Conservation (phyloP, 192 early-diverging fungal species). For the Coemansia javaensis region DNA sequence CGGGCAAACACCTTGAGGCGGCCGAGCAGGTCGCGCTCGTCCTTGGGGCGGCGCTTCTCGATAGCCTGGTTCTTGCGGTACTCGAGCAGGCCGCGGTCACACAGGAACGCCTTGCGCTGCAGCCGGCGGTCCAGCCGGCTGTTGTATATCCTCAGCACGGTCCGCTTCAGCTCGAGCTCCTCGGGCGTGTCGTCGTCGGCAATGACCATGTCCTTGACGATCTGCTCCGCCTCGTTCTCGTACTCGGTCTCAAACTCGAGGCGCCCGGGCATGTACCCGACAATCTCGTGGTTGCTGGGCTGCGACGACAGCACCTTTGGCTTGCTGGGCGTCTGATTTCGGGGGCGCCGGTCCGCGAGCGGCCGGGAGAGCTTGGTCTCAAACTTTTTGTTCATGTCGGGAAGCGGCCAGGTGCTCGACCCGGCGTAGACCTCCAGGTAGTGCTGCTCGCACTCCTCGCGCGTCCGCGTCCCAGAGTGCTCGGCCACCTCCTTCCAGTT, state of each 20-base stretch:
- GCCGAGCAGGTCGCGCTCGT: conserved; percentile 81
- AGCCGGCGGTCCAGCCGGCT: conserved; percentile 71
- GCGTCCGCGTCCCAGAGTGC: conserved; percentile 86
- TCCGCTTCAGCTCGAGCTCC: conserved; percentile 84
- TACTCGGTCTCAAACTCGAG: conserved; percentile 94
- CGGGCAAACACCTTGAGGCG: conserved; percentile 82
- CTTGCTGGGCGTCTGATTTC: conserved; percentile 25
- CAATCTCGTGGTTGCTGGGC: conserved; percentile 93
- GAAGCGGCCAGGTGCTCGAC: conserved; percentile 76
- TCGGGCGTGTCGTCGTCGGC: conserved; percentile 78
- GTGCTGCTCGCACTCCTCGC: conserved; percentile 83
- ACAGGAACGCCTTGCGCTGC: conserved; percentile 82
- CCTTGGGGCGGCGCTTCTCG: conserved; percentile 80
- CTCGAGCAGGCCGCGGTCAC: conserved; percentile 84
- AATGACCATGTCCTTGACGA: conserved; percentile 93
- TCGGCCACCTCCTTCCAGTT: conserved; percentile 96
- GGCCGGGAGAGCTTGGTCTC: conserved; percentile 41
- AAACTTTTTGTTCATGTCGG: conserved; percentile 69
- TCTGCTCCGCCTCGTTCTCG: conserved; percentile 92
- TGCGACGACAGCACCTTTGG: conserved; percentile 69
- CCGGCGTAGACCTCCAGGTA: conserved; percentile 81
- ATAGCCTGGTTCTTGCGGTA: conserved; percentile 70
- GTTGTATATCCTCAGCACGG: conserved; percentile 93
- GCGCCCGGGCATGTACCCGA: conserved; percentile 96
- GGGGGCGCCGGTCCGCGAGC: conserved; percentile 8